Conservation (phyloP, 2,329 filamentous ascomycete genomes). For the Pseudogymnoascus sp. region DNA sequence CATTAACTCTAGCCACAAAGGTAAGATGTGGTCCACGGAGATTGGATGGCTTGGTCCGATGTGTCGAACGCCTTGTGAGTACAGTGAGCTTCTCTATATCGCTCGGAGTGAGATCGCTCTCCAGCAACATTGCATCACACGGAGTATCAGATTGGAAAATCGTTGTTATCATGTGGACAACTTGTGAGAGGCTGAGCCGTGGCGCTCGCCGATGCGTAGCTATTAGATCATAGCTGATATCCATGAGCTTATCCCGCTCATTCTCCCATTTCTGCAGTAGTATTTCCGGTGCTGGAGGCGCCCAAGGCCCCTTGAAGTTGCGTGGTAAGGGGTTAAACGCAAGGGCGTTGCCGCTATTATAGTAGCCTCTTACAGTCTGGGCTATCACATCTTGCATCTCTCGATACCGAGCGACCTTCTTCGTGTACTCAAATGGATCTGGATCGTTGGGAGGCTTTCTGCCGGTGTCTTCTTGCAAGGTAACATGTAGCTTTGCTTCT, state of each 20-base stretch:
- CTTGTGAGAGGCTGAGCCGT: background rate
- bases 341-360: background rate
- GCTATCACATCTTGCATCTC: background rate
- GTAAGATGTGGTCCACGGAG: background rate
- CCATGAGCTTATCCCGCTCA: background rate
- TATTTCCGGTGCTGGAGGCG: background rate
- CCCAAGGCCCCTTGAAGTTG: slow-evolving; percentile 1
- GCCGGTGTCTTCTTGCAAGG: background rate
- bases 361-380: background rate
- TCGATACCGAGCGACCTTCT: background rate
- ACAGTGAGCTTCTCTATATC: background rate
- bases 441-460: background rate
- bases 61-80: background rate
- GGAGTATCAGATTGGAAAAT: background rate
- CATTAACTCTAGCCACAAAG: background rate
- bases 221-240: background rate
- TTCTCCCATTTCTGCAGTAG: background rate
- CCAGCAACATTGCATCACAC: background rate
- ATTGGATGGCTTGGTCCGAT: background rate
- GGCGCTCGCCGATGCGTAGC: background rate
- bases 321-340: background rate
- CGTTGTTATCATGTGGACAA: background rate
- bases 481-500: background rate
- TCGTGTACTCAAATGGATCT: slow-evolving; percentile 3
- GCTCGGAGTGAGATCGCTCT: background rate